Evolutionary conservation across 140 eudicot species (phyloP), one percentile per base, ranked within the genome.

Genomic region (Flaveria floridana): DNA sequence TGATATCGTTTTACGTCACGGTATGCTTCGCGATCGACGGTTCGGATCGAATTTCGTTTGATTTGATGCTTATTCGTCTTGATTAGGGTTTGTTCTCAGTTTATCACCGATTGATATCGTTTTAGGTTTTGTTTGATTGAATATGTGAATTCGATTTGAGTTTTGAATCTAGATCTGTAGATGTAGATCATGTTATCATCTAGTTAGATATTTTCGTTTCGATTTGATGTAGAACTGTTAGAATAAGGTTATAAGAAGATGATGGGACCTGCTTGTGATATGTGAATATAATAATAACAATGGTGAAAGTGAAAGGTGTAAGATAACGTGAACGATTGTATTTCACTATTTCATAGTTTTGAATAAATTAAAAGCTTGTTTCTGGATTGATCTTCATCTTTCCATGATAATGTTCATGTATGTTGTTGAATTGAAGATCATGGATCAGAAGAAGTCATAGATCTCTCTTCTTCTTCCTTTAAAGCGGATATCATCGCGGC

Each of bases 391-490:
- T 23, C 34, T 34, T 34, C 41, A 34, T 4, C 12, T 37, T 15
- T 57, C 19, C 37, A 13, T 57, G 16, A 4, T 30, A 11, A 16
- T 55, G 9, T 19, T 4, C 14, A 18, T 47, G 25, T 1, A 19
- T 57, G 12, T 72, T 56, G 28, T 19, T 19, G 41, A 47, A 2
- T 21, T 6, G 13, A 23, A 48, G 52, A 21, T 52, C n/a, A 61
- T 51, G 83, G 83, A 68, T 82, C 86, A n/a, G 83, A 78, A 86
- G 89, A 89, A 78, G 78, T 74, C 47, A 66, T 56, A 11, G 93
- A 87, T 76, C 68, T 81, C 79, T 87, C 91, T 68, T 89, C 96
- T 62, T 78, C 86, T 76, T 87, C 86, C 63, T 87, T 87, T 9
- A 89, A 75, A 68, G 90, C 64, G 44, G 75, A 79, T 42, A 89